Percentiles rank a stretch among this genome's conserved stretches.
Evolutionary conservation across 2,329 filamentous ascomycete species (phyloP).

Genomic region (Calonectria henricotiae): DNA sequence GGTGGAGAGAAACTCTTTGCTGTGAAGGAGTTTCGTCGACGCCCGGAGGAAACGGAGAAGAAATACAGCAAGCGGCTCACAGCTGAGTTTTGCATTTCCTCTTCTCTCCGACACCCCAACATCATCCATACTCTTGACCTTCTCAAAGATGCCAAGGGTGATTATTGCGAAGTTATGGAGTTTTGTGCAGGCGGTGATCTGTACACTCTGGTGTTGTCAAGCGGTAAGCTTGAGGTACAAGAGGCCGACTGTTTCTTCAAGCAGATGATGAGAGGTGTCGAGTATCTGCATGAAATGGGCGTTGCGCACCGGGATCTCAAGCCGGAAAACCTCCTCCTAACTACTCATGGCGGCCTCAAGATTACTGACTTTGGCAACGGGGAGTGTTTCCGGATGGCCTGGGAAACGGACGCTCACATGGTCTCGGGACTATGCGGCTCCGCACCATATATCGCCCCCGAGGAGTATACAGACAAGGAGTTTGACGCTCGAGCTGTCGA

Average conservation of each 20-base stretch:
- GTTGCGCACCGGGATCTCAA: conserved; percentile 97
- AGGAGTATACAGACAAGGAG: conserved; percentile 95
- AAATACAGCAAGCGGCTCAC: conserved; percentile 98
- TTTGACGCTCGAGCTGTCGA: conserved; percentile 99
- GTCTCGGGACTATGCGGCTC: conserved; percentile 97
- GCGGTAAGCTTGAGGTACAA: conserved; percentile 90
- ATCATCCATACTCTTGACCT: conserved; percentile 98
- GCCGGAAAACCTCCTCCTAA: conserved; percentile 95
- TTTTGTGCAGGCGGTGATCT: conserved; percentile 97
- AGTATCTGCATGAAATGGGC: conserved; percentile 99
- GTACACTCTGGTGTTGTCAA: conserved; percentile 92
- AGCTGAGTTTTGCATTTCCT: conserved; percentile 98
- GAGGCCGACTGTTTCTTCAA: conserved; percentile 99
- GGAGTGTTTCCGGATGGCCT: conserved; percentile 99
- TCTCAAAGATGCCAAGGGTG: conserved; percentile 94
- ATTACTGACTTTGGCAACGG: conserved; percentile 99
- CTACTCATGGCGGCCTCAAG: conserved; percentile 92
- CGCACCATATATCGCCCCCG: conserved; percentile 96
- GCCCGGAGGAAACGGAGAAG: conserved; percentile 94
- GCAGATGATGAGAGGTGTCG: conserved; percentile 98
- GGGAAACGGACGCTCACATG: conserved; percentile 99
- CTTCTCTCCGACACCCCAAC: conserved; percentile 95
- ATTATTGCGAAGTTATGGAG: conserved; percentile 99
- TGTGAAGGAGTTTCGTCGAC: conserved; percentile 96
- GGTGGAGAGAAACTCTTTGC: conserved; percentile 93